Percentiles rank a stretch among this genome's conserved stretches.
These are phyloP conservation scores for Polytrichum formosum DNA, from an alignment of 225 moss, liverwort and hornwort species.

Conservation along the genomic window DNA sequence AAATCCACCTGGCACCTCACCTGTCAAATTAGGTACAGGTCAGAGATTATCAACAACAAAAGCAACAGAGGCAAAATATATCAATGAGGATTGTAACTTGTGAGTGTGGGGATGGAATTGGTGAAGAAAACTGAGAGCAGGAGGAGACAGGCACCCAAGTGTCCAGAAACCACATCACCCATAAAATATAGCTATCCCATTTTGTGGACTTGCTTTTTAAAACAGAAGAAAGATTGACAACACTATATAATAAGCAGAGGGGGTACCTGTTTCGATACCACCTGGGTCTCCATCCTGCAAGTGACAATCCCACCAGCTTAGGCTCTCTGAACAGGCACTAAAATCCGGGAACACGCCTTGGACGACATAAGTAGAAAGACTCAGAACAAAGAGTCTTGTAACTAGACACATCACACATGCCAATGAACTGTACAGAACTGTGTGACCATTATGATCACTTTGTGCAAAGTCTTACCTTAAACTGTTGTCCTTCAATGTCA, in stretches of 20 bases:
- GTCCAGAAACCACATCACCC: background rate
- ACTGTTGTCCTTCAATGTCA: slow-evolving; percentile 30
- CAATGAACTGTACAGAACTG: too few species aligned
- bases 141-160: background rate
- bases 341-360: too few species aligned
- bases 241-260: background rate
- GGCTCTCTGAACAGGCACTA: background rate
- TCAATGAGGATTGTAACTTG: background rate
- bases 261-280: slow-evolving; percentile 24
- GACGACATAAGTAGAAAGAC: too few species aligned
- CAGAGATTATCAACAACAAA: background rate
- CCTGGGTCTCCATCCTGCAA: slow-evolving; percentile 45
- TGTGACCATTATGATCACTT: background rate
- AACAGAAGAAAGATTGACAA: background rate
- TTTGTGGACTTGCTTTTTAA: background rate
- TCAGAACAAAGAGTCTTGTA: too few species aligned
- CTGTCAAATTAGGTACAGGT: slow-evolving; percentile 20
- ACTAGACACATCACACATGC: too few species aligned
- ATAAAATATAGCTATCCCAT: background rate
- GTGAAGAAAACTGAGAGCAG: background rate
- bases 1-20: slow-evolving; percentile 55
- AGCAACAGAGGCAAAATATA: background rate
- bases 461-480: slow-evolving; percentile 26
- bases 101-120: too few species aligned
- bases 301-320: slow-evolving; percentile 11